Base-by-base conservation (phyloP, 1,284 basidiomycete genomes). In the Cutaneotrichosporon arboriforme region DNA sequence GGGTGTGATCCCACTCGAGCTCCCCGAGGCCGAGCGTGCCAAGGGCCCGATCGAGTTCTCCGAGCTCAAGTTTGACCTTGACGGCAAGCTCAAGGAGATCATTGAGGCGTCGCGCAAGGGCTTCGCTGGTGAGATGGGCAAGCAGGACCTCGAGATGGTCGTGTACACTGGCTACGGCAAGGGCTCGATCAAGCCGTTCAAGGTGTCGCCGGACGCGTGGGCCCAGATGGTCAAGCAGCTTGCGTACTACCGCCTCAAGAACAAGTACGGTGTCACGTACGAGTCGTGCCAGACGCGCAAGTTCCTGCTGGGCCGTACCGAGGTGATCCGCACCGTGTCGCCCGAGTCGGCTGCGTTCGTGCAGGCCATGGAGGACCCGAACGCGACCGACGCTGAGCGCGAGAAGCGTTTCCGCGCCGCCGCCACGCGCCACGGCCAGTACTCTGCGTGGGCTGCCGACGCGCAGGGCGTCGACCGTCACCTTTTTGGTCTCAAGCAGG, bases 391-490 rank as follows among this genome's bases (percentile, higher is more conserved):
- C 65, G 75, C 70, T 33, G 78, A 83, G 52, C 82, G 90, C 4
- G 82, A 83, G 14, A 76, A 77, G 42, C 78, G 89, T 43, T 91
- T 97, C 80, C 81, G 84, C 55, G 79, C 79, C 21, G 94, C 94
- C 1, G 85, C 84, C 10, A 77, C 81, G 38, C 81, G 92, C 44
- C 96, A 98, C 76, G 78, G 90, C 61, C 81, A 87, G 70, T 97
- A 97, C 73, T 84, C 88, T 2, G 79, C 81, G 4, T 92, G 90
- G 84, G 92, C 93, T 1, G 89, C 92, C 4, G 90, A 96, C 60
- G 94, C 87, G 0, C 86, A 90, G 73, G 96, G 93, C 48, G 91
- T 98, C 22, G 96, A 98, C 74, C 82, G 94, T 37, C 94, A 98
- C 76, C 77, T 98, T 52, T 97, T 94, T 72, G 96, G 91, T 14